A percentile compares a stretch with the other conserved stretches of the same genome.
These are phyloP conservation scores for Globisporangium alternatum DNA, from an alignment of 352 stramenopile species.

Conservation along the genomic window DNA sequence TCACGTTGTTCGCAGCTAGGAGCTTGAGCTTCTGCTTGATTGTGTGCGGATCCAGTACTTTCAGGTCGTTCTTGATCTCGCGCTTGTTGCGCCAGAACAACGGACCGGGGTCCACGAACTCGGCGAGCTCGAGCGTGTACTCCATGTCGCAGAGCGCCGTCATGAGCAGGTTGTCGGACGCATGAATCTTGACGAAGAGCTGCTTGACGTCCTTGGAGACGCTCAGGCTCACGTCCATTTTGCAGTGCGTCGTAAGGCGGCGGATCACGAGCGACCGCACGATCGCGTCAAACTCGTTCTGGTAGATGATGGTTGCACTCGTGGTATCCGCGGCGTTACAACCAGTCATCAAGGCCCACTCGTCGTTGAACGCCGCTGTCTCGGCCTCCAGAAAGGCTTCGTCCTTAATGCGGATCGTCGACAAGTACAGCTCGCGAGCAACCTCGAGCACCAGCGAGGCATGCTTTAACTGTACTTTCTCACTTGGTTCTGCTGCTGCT, in stretches of 20 bases:
- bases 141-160: slow-evolving; percentile 46
- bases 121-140: slow-evolving; percentile 53
- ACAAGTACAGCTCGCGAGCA: slow-evolving; percentile 24
- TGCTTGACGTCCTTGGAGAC: slow-evolving; percentile 42
- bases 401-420: slow-evolving; percentile 19
- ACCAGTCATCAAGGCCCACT: slow-evolving; percentile 25
- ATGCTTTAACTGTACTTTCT: not conserved
- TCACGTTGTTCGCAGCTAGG: slow-evolving; percentile 27
- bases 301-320: slow-evolving; percentile 20
- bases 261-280: slow-evolving; percentile 52
- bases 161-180: slow-evolving; percentile 64
- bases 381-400: slow-evolving; percentile 9
- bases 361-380: slow-evolving; percentile 20
- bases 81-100: slow-evolving; percentile 42
- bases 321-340: not conserved
- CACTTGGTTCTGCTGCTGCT: not conserved
- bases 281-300: slow-evolving; percentile 61
- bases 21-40: slow-evolving; percentile 58
- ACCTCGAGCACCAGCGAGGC: slow-evolving; percentile 18
- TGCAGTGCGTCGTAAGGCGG: slow-evolving; percentile 43
- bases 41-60: slow-evolving; percentile 39
- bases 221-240: slow-evolving; percentile 57
- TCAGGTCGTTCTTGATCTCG: slow-evolving; percentile 47
- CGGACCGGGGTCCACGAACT: slow-evolving; percentile 52
- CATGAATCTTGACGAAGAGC: slow-evolving; percentile 50